Base-by-base conservation (phyloP, 164 flowering plant species). In the Cinnamomum micranthum region DNA sequence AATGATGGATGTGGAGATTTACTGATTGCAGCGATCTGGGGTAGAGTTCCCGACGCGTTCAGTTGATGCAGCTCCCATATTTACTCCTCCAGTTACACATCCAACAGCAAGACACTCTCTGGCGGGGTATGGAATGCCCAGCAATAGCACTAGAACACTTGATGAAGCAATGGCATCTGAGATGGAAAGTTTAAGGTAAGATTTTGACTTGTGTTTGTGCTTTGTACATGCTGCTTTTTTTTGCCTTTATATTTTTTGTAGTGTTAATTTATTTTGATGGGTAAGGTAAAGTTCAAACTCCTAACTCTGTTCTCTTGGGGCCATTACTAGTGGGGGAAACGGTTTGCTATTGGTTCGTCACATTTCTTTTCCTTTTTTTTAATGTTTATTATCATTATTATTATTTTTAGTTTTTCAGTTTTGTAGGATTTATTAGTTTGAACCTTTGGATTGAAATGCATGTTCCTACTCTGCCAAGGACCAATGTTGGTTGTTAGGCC, bases 111-210 rank as follows among this genome's bases (percentile, higher is more conserved):
- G 86, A 78, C 88, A 75, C 65, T 35, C 84, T 74, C 91, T 86
- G 69, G 82, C 90, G 33, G 89, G 95, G 17, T 90, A 85, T 84
- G 96, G 97, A 69, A 91, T 92, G 96, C 96, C 98, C 14, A 87
- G 83, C 74, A 85, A 87, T 75, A 84, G 95, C 63, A 81, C 98
- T 47, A 82, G 81, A 73, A 91, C 94, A 83, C 97, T 95, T 74
- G 96, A 92, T 80, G 97, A 93, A 82, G 95, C 97, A 65, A 93
- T 95, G 98, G 96, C 98, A 20, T 80, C 97, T 60, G 99, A 93
- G 58, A 77, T 78, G 52, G 93, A 85, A 79, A 84, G 67, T 77
- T 81, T 93, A 77, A 93, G 93, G 97, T 92, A 71, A 50, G 77
- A 23, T 22, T 72, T 72, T 70, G n/a, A 47, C 50, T 69, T 71